A percentile compares a stretch with the other conserved stretches of the same genome.
Conservation (phyloP, 2,329 filamentous ascomycete genomes). For the Leptoxyphium fumago region DNA sequence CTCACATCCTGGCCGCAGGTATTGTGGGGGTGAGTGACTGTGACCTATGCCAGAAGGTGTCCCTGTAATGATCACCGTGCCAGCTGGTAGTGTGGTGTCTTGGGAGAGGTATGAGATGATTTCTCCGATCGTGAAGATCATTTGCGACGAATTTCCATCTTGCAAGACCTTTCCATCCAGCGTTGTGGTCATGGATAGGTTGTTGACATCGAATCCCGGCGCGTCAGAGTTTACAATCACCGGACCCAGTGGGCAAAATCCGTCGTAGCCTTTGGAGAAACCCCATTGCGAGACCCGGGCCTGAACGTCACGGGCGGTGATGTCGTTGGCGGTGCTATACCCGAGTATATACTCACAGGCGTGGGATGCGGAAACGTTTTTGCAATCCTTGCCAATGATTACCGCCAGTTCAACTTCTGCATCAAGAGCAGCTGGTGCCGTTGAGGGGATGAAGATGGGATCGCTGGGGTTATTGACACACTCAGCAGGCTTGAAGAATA, state of each 20-base stretch:
- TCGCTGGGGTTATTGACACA: constrained; percentile 40
- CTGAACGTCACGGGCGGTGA: constrained; percentile 45
- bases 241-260: constrained; percentile 37
- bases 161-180: constrained; percentile 40
- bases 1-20: too few relatives aligned
- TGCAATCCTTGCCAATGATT: constrained; percentile 37
- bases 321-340: constrained; percentile 49
- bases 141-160: constrained; percentile 18
- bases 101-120: too few relatives aligned
- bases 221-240: constrained; percentile 5
- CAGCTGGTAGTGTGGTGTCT: too few relatives aligned
- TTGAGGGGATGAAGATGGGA: constrained; percentile 37
- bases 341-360: constrained; percentile 47
- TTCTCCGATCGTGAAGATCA: too few relatives aligned
- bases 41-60: too few relatives aligned
- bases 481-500: constrained; percentile 45
- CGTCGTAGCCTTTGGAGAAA: constrained; percentile 46
- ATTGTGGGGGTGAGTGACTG: too few relatives aligned
- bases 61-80: too few relatives aligned
- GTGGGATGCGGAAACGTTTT: constrained; percentile 41
- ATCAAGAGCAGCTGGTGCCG: constrained; percentile 37
- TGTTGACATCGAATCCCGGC: neutral
- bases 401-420: constrained; percentile 45
- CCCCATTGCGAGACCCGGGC: constrained; percentile 40
- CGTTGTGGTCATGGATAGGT: constrained; percentile 1